Base-by-base conservation (phyloP, 1,139 yeast genomes). In the Pichia sp. region DNA sequence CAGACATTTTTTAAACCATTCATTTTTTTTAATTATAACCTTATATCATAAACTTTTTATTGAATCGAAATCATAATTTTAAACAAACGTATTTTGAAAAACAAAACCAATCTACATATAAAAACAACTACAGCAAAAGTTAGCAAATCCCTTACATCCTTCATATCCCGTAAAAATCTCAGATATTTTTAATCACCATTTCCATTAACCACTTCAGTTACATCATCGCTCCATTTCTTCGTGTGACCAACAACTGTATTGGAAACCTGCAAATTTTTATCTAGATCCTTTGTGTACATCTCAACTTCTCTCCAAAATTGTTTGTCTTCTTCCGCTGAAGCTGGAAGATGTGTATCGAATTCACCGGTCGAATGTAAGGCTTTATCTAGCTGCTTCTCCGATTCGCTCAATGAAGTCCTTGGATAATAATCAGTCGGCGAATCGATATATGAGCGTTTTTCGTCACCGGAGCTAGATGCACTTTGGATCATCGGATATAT, bases 301-400 rank as follows among this genome's bases (percentile, higher is more conserved):
- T 55, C 58, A 31, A 60, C 55, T 45, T 59, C 62, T 33, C 53
- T 54, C 64, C 64, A 60, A 39, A 59, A 57, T 9, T 42, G 47
- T 5, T 46, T 38, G 36, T 47, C 47, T 34, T 43, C 47, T 29
- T 31, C 38, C 9, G 46, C 37, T 33, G 42, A 23, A 26, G 39
- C 7, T 31, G 7, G 33, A 31, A 31, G 23, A 16, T 16, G 23
- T 16, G 23, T 31, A 31, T 31, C 33, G 10, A 8, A 31, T 31
- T 31, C 33, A 8, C 33, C 33, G 33, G 33, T 8, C 23, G 23
- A 16, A 16, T 16, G 23, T 16, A 16, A 16, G 23, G 23, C 10
- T 7, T 31, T 31, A 8, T 31, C 33, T 8, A 10, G 33, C 10
- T 31, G 33, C 10, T 31, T 31, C 10, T 31, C 33, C 10, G 33